Evolutionary conservation across 176 grass and related monocot species (phyloP).

Genomic region (Aegilops bicornis): DNA sequence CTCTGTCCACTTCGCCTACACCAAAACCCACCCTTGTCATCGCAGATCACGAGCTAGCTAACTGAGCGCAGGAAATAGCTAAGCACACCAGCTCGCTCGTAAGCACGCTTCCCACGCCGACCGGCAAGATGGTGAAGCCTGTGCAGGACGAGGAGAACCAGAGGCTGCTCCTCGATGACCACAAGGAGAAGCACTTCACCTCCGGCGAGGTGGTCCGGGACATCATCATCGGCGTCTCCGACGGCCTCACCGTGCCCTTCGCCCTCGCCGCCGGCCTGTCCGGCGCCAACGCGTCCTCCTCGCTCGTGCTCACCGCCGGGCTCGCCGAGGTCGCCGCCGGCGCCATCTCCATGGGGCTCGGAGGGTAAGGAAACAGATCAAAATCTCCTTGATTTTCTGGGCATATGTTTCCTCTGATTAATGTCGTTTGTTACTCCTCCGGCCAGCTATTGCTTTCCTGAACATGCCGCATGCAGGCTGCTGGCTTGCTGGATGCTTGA

Average conservation of each 20-base stretch:
- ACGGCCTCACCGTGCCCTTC: conserved; percentile 96
- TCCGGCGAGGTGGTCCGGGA: conserved; percentile 82
- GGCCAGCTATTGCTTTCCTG: background rate
- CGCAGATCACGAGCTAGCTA: background rate
- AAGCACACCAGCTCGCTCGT: background rate
- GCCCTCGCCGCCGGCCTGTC: conserved; percentile 90
- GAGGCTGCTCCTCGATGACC: conserved; percentile 52
- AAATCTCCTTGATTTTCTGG: background rate
- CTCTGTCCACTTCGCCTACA: background rate
- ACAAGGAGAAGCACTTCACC: conserved; percentile 95
- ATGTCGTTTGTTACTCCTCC: background rate
- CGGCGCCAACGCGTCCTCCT: conserved; percentile 70
- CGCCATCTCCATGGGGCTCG: conserved; percentile 98
- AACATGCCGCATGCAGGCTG: background rate
- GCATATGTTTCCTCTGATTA: background rate
- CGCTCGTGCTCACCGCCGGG: conserved; percentile 83
- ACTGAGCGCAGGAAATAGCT: background rate
- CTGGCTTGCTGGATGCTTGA: background rate
- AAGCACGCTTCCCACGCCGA: background rate
- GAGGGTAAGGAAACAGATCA: conserved; percentile 52
- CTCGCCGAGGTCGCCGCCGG: conserved; percentile 92
- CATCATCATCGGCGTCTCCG: conserved; percentile 95
- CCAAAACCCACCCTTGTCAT: background rate
- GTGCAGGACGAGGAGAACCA: conserved; percentile 58
- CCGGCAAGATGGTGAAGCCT: conserved; percentile 33